Base-by-base conservation (phyloP, 2,329 filamentous ascomycete species). In the Fusarium pseudocircinatum region DNA sequence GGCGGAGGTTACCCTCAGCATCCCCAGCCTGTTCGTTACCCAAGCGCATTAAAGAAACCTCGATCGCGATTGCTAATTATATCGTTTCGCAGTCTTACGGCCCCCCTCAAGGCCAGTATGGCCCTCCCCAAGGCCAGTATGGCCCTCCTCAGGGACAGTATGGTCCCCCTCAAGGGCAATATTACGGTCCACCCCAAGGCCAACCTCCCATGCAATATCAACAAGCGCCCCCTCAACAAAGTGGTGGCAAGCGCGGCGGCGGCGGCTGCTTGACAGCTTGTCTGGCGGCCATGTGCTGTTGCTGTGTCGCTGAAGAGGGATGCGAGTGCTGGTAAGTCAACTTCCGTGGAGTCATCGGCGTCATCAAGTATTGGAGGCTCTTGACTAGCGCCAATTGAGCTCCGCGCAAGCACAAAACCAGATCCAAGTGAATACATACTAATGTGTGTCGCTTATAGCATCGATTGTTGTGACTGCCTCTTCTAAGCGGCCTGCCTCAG, bases 261-360 rank as follows among this genome's bases (percentile, higher is more conserved):
- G 79, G 82, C 53, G 81, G 82, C 73, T 87, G 86, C 74, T 76
- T 87, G 59, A 81, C 83, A 47, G 84, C 81, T 63, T 87, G 85
- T 81, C 79, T 88, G 52, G 85, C 86, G 14, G 81, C 83, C 22
- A 75, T 88, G 60, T 87, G 85, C 80, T 87, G 84, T 79, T 88
- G 86, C 79, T 87, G 85, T 70, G 83, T 85, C 60, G 81, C 83
- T 47, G 86, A 87, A 63, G 86, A 87, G 72, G 83, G 81, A 36
- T 87, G 86, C 78, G 86, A 88, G 75, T 85, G 84, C 73, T 87
- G 86, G 84, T 83, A 81, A 54, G 75, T 74, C 15, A 39, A 53
- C 42, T 30, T 50, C n/a, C 47, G 26, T 60, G 22, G 18, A 39
- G 40, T 52, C 59, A 50, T 60, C 43, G 58, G 50, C 49, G 49